A percentile compares a stretch with the other conserved stretches of the same genome.
These are phyloP conservation scores for Hagleromyces aurorensis DNA, from an alignment of 805 yeast genomes.

Conservation along the genomic window DNA sequence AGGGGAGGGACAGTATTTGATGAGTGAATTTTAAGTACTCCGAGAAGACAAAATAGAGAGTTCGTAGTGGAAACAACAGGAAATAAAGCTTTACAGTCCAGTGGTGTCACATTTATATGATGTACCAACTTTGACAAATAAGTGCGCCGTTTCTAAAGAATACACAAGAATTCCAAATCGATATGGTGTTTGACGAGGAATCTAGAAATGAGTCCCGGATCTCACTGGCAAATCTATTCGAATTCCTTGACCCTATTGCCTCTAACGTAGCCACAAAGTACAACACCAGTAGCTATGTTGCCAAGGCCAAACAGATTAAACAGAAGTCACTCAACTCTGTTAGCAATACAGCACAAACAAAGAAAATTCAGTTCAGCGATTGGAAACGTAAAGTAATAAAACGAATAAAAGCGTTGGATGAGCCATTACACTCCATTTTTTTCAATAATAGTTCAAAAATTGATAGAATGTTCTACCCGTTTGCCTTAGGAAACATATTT, in stretches of 20 bases:
- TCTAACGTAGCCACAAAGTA: constrained; percentile 17
- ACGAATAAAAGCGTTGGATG: constrained; percentile 22
- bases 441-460: constrained; percentile 39
- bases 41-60: too few species aligned
- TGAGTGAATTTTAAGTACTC: too few species aligned
- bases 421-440: constrained; percentile 27
- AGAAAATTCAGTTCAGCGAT: constrained; percentile 17
- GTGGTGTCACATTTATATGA: too few species aligned
- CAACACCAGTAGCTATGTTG: constrained; percentile 8
- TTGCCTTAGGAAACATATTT: constrained; percentile 61
- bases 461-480: constrained; percentile 76
- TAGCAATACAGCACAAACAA: constrained; percentile 7
- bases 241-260: constrained; percentile 26
- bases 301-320: constrained; percentile 8
- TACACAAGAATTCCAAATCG: too few species aligned
- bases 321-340: constrained; percentile 7
- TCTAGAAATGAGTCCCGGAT: constrained; percentile 6
- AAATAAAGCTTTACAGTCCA: too few species aligned
- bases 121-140: too few species aligned
- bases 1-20: too few species aligned
- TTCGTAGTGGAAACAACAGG: too few species aligned
- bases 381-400: constrained; percentile 15
- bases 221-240: constrained; percentile 18
- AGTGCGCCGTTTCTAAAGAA: too few species aligned
- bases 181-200: constrained; percentile 5